These are phyloP conservation scores for Wallemia ichthyophaga DNA, from an alignment of 1,284 basidiomycete species.

Conservation along the genomic window DNA sequence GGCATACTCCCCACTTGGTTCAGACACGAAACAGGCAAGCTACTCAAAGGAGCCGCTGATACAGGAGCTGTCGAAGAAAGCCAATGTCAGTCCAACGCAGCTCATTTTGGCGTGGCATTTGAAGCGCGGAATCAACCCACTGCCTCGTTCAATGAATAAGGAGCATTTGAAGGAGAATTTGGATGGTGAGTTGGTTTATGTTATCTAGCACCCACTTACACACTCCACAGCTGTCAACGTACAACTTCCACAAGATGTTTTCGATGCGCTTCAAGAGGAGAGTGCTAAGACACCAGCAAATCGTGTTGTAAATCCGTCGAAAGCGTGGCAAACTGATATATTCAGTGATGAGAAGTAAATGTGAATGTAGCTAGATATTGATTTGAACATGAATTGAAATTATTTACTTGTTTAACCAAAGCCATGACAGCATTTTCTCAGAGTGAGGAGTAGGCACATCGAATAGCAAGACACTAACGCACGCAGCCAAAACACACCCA, in stretches of 20 bases:
- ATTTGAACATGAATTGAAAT: too few relatives aligned
- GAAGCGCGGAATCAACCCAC: background rate
- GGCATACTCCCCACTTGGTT: slow-evolving; percentile 61
- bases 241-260: background rate
- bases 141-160: background rate
- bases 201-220: background rate
- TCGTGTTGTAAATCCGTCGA: background rate
- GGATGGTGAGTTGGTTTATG: background rate
- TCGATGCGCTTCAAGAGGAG: background rate
- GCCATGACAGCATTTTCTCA: too few relatives aligned
- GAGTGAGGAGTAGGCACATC: too few relatives aligned
- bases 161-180: background rate
- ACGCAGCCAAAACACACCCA: background rate
- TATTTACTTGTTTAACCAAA: too few relatives aligned
- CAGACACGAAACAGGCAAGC: slow-evolving; percentile 9
- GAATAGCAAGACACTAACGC: too few relatives aligned
- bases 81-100: background rate
- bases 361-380: too few relatives aligned
- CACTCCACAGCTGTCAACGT: background rate
- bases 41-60: background rate
- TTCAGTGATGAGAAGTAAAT: background rate
- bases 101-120: background rate
- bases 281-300: background rate
- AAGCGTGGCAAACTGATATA: background rate
- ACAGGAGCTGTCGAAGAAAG: background rate